Conservation (phyloP, 768 basidiomycete species). For the Russula earlei region DNA sequence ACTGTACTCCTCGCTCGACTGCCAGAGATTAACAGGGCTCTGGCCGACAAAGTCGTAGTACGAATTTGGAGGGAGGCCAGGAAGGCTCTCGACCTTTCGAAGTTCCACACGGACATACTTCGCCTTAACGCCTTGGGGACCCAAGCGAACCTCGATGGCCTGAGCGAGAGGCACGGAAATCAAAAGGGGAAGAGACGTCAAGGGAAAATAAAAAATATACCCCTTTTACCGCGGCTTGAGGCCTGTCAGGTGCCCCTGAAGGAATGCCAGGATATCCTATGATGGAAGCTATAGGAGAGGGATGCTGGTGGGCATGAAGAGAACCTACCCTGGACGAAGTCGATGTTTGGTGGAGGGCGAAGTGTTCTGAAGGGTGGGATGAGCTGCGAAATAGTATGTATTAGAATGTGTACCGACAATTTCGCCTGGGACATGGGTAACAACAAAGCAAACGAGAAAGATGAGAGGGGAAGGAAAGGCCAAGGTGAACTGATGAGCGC, state of each 20-base stretch:
- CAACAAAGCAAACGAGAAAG: not conserved
- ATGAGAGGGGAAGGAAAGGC: too few species aligned
- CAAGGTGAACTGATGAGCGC: constrained; percentile 3
- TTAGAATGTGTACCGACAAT: not conserved
- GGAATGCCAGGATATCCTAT: constrained; percentile 84
- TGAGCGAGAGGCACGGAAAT: constrained; percentile 24
- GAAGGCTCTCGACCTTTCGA: constrained; percentile 80
- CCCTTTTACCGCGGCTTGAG: constrained; percentile 78
- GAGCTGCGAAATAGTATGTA: not conserved
- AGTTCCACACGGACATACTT: constrained; percentile 91
- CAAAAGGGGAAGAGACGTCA: constrained; percentile 14
- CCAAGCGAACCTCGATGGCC: constrained; percentile 81
- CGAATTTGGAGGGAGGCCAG: constrained; percentile 55
- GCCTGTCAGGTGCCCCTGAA: constrained; percentile 62
- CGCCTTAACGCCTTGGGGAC: constrained; percentile 68
- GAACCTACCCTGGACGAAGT: constrained; percentile 61
- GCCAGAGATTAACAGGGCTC: constrained; percentile 79
- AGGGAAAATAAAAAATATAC: constrained; percentile 45
- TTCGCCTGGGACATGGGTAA: constrained; percentile 11
- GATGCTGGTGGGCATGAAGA: not conserved
- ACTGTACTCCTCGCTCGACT: constrained; percentile 64
- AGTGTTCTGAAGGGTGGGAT: constrained; percentile 44
- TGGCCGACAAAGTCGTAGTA: constrained; percentile 77
- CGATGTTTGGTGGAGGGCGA: constrained; percentile 81
- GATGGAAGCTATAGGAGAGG: constrained; percentile 8